Percentiles rank a stretch among this genome's conserved stretches.
These are phyloP conservation scores for Heterobasidion annosum DNA, from an alignment of 1,284 basidiomycete genomes.

Conservation along the genomic window DNA sequence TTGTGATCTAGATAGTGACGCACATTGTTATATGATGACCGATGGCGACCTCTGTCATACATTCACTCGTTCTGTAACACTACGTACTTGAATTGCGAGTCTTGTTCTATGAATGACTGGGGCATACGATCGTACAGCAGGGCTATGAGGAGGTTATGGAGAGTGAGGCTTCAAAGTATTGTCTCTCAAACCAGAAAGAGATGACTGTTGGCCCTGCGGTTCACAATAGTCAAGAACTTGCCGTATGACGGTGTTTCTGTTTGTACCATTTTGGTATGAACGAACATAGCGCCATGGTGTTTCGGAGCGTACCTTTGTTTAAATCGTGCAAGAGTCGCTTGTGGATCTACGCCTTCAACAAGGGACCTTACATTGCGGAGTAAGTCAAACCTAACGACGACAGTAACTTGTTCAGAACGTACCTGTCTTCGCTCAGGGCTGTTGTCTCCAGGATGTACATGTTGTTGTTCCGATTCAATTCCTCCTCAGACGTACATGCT, in stretches of 20 bases:
- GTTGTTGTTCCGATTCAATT: constrained; percentile 39
- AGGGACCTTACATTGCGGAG: constrained; percentile 11
- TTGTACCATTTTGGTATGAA: neutral
- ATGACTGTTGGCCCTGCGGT: neutral
- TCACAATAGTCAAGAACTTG: constrained; percentile 38
- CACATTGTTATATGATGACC: neutral
- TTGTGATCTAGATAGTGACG: constrained; percentile 17
- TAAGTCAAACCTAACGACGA: constrained; percentile 6
- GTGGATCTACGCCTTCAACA: constrained; percentile 34
- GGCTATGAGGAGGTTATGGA: no score
- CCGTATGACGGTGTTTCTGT: constrained; percentile 50
- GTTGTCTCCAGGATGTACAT: constrained; percentile 72
- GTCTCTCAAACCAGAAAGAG: no score
- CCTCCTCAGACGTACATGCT: constrained; percentile 34
- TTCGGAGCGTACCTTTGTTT: constrained; percentile 44
- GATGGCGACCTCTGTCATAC: neutral
- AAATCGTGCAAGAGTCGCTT: constrained; percentile 44
- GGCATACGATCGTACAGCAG: no score
- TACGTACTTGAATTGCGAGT: neutral
- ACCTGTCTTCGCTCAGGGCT: constrained; percentile 20
- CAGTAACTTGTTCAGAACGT: constrained; percentile 8
- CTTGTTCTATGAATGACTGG: no score
- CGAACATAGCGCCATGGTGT: neutral
- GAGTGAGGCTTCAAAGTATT: no score
- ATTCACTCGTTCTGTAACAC: neutral